Evolutionary conservation across 805 yeast genomes (phyloP).

Genomic region (Hanseniaspora singularis): DNA sequence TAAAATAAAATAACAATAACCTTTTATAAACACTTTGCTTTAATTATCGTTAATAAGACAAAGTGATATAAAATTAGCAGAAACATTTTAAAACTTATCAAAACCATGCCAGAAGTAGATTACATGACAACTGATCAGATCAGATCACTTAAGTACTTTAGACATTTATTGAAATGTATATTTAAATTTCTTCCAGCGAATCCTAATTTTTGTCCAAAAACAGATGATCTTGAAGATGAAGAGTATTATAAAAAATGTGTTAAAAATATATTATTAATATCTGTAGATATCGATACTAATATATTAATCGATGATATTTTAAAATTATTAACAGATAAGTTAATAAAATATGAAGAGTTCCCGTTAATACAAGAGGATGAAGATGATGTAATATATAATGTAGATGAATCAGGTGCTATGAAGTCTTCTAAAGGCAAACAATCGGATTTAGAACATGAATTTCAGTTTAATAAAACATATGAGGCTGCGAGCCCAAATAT

Average conservation of each 20-base stretch:
- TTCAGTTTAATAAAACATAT: background rate
- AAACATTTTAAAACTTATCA: no score
- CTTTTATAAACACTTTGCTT: no score
- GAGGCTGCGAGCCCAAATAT: background rate
- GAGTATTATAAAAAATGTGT: slow-evolving; percentile 13
- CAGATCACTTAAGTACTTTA: slow-evolving; percentile 4
- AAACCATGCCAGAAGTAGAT: background rate
- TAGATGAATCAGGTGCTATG: background rate
- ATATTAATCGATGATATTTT: slow-evolving; percentile 6
- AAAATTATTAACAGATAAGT: slow-evolving; percentile 4
- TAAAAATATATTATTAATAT: slow-evolving; percentile 1
- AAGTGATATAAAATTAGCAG: no score
- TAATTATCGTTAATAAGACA: no score
- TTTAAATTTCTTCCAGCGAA: slow-evolving; percentile 15
- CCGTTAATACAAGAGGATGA: slow-evolving; percentile 1
- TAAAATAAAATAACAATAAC: no score
- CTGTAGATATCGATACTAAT: slow-evolving; percentile 1
- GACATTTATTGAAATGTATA: slow-evolving; percentile 16
- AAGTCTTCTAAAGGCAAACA: background rate
- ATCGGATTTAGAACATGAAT: background rate
- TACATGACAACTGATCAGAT: background rate
- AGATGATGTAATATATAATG: background rate
- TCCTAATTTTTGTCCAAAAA: slow-evolving; percentile 15
- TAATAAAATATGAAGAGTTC: slow-evolving; percentile 14
- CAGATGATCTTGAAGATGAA: slow-evolving; percentile 13